phyloP scores from a whole-genome alignment of 768 basidiomycete genomes.

The Cystobasidium onofrii region DNA sequence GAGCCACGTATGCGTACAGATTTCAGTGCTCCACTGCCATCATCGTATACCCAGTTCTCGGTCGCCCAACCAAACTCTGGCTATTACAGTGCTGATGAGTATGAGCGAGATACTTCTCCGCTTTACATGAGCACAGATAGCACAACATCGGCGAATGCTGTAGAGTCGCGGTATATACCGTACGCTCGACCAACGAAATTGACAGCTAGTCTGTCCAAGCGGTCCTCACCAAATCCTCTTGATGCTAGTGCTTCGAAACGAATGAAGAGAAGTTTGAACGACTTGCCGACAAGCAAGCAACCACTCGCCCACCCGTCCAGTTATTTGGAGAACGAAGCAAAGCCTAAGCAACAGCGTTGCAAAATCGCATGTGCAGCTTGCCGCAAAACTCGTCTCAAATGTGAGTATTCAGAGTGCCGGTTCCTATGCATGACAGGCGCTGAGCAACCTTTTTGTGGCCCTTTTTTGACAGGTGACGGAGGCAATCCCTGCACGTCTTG shows the following conservation, averaged over 20 bases:
- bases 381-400: conserved; percentile 28
- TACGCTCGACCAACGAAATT: neutral
- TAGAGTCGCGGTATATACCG: neutral
- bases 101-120: neutral
- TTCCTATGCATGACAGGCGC: neutral
- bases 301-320: no score
- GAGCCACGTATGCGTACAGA: neutral
- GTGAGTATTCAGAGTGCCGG: neutral
- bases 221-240: neutral
- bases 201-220: neutral
- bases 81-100: neutral
- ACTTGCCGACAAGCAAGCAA: no score
- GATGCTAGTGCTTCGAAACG: neutral
- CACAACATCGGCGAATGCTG: neutral
- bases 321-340: no score
- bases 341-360: conserved; percentile 3
- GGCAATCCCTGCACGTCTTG: conserved; percentile 21
- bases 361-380: conserved; percentile 27
- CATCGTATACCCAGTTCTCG: neutral
- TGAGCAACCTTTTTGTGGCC: no score
- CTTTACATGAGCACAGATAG: neutral
- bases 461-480: conserved; percentile 13
- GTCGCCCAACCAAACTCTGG: neutral
- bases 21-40: neutral
- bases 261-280: neutral